These are phyloP conservation scores for Brasenia schreberi DNA, from an alignment of 164 flowering plant species.

Conservation along the genomic window DNA sequence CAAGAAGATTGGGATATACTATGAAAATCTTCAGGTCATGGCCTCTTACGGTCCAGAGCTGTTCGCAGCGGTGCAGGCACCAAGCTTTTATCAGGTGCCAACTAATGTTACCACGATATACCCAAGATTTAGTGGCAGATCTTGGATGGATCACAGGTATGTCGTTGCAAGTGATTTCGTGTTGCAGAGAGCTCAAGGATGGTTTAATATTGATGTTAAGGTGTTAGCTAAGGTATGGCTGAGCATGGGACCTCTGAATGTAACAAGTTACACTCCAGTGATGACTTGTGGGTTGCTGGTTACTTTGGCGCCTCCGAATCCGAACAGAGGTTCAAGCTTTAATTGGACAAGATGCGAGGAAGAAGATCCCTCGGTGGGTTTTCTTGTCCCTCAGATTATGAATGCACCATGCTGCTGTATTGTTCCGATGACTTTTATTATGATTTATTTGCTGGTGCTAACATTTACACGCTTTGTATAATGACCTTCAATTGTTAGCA, in stretches of 20 bases:
- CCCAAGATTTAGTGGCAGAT: conserved; percentile 11
- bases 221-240: conserved; percentile 16
- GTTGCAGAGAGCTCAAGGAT: conserved; percentile 14
- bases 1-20: conserved; percentile 23
- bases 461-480: background rate
- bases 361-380: background rate
- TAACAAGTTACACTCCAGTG: conserved; percentile 8
- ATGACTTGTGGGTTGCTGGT: conserved; percentile 17
- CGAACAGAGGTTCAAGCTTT: background rate
- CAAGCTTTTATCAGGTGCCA: conserved; percentile 24
- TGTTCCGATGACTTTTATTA: background rate
- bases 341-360: background rate
- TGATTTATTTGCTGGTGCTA: background rate
- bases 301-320: conserved; percentile 8
- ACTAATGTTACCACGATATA: conserved; percentile 18
- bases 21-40: conserved; percentile 19
- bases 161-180: conserved; percentile 2
- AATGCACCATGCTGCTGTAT: background rate
- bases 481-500: background rate
- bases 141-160: background rate
- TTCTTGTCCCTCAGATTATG: background rate
- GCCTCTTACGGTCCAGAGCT: conserved; percentile 13
- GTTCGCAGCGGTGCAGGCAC: conserved; percentile 7
- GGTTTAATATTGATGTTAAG: conserved; percentile 13
- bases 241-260: conserved; percentile 16